Percentiles rank a stretch among this genome's conserved stretches.
These are phyloP conservation scores for Cladophialophora chaetospira DNA, from an alignment of 2,329 filamentous ascomycete genomes.

Conservation along the genomic window DNA sequence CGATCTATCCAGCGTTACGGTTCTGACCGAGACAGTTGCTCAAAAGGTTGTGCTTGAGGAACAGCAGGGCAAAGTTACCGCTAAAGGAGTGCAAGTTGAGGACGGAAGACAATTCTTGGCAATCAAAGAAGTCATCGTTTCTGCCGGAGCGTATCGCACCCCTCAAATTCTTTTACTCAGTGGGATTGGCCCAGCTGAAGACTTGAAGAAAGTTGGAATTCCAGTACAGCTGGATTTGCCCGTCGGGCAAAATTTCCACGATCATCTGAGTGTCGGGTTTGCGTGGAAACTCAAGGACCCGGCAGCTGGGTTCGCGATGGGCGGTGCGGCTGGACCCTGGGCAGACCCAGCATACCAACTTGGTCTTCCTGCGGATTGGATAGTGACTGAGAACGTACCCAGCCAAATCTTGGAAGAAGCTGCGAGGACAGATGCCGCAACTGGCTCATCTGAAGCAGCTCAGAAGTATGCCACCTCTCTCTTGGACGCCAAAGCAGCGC, in stretches of 20 bases:
- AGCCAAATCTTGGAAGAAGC: slow-evolving; percentile 37
- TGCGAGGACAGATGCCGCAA: slow-evolving; percentile 40
- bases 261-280: slow-evolving; percentile 42
- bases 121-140: slow-evolving; percentile 49
- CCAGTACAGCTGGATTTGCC: slow-evolving; percentile 56
- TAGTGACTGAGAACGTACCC: slow-evolving; percentile 36
- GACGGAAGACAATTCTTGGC: slow-evolving; percentile 39
- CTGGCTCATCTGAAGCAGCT: background rate
- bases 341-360: slow-evolving; percentile 40
- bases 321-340: slow-evolving; percentile 38
- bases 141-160: slow-evolving; percentile 61
- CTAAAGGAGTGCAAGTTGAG: slow-evolving; percentile 35
- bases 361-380: slow-evolving; percentile 43
- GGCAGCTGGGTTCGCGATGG: slow-evolving; percentile 39
- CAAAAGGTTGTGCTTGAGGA: slow-evolving; percentile 31
- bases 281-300: slow-evolving; percentile 17
- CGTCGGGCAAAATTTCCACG: slow-evolving; percentile 65
- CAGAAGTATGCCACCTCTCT: slow-evolving; percentile 17
- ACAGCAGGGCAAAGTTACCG: slow-evolving; percentile 21
- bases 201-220: slow-evolving; percentile 58
- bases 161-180: slow-evolving; percentile 66
- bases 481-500: slow-evolving; percentile 1
- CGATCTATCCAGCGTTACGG: slow-evolving; percentile 30
- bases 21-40: slow-evolving; percentile 35
- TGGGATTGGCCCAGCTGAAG: slow-evolving; percentile 59